These are phyloP conservation scores for Yamadazyma spencermartinsiae DNA, from an alignment of 1,139 yeast genomes.

Conservation along the genomic window DNA sequence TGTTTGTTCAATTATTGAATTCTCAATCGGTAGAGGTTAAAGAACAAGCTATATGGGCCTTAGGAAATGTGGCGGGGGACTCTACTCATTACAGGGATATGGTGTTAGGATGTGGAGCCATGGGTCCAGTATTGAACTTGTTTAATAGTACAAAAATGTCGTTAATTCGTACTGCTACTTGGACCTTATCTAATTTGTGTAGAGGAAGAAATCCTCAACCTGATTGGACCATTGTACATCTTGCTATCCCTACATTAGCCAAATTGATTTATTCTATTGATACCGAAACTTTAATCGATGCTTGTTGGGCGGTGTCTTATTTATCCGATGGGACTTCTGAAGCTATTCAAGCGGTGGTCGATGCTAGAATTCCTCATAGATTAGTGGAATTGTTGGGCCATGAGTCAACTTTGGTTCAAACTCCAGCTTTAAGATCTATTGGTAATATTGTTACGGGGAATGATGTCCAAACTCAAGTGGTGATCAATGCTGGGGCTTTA, in stretches of 20 bases:
- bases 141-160: slow-evolving; percentile 84
- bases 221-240: slow-evolving; percentile 83
- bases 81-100: slow-evolving; percentile 86
- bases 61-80: slow-evolving; percentile 99
- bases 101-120: slow-evolving; percentile 81
- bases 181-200: slow-evolving; percentile 96
- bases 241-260: slow-evolving; percentile 89
- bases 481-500: slow-evolving; percentile 89
- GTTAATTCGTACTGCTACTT: slow-evolving; percentile 91
- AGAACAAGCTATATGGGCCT: slow-evolving; percentile 99
- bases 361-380: slow-evolving; percentile 92
- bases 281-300: slow-evolving; percentile 91
- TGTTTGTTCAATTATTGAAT: slow-evolving; percentile 77
- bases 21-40: slow-evolving; percentile 87
- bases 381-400: slow-evolving; percentile 86
- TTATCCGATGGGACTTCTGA: slow-evolving; percentile 89
- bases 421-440: slow-evolving; percentile 95
- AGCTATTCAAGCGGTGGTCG: slow-evolving; percentile 95
- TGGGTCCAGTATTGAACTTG: slow-evolving; percentile 80
- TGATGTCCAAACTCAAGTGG: slow-evolving; percentile 92
- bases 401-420: slow-evolving; percentile 84
- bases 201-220: slow-evolving; percentile 97
- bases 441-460: slow-evolving; percentile 98
- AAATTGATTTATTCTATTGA: slow-evolving; percentile 88
- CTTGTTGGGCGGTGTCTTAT: slow-evolving; percentile 98